Base-by-base conservation (phyloP, 1,139 yeast genomes). In the Candida sp. region DNA sequence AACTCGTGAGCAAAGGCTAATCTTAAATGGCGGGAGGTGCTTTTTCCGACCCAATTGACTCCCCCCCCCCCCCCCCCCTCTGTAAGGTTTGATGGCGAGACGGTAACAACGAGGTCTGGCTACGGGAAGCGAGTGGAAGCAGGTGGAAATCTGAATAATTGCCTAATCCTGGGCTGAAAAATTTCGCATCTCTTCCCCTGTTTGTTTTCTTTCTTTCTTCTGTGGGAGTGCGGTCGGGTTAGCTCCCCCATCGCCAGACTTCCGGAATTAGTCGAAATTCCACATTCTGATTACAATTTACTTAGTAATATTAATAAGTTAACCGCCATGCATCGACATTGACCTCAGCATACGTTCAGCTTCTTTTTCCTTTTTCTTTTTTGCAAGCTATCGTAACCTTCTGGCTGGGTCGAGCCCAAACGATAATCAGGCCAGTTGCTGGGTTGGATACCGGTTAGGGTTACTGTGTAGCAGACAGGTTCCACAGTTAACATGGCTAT, bases 291-390 rank as follows among this genome's bases (percentile, higher is more conserved):
- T 42, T 42, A 42, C 46, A 42, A 31, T 42, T 42, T 27, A 26
- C 33, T 46, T 46, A 46, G 43, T 46, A 40, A 33, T 40, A 31
- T 38, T 25, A 37, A 31, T 33, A 42, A 42, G 7, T 42, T 37
- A 25, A 11, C 28, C 42, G 42, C 42, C 4, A n/a, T 26, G 32
- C 42, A 25, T 38, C 22, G 12, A 26, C 22, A 25, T n/a, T n/a
- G 25, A 3, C 9, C 7, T 34, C 22, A 22, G 23, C 11, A n/a
- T 34, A 34, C 22, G 8, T 34, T 37, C 23, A 5, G 8, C 23
- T 37, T 23, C 11, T 23, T 37, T 22, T 38, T 38, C 11, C 8
- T 26, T 26, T 8, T 37, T 38, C 22, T 7, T 34, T 34, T 7
- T 28, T 28, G 7, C 9, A 17, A 17, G 17, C 17, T 28, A 28